Evolutionary conservation across 495 filamentous ascomycete genomes (phyloP).

Genomic region (Penicillium paxilli): DNA sequence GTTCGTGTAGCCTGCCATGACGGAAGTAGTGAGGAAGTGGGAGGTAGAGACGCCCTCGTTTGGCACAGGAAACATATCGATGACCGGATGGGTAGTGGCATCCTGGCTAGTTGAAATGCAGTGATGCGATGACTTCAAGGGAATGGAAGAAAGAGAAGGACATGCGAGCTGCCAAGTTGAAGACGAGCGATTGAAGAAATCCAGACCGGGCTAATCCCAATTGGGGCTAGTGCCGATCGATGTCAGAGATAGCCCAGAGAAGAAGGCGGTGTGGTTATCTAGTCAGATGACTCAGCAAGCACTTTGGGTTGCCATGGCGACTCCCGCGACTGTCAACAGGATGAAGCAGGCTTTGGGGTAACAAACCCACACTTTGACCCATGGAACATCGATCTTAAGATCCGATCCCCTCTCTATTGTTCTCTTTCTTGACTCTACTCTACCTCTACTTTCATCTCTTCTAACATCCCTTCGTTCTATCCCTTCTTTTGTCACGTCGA

Average conservation of each 20-base stretch:
- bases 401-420: slow-evolving; percentile 22
- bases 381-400: slow-evolving; percentile 24
- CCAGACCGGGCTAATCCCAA: slow-evolving; percentile 24
- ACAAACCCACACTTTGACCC: slow-evolving; percentile 28
- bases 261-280: background rate
- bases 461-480: slow-evolving; percentile 24
- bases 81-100: slow-evolving; percentile 34
- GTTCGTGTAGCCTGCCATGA: slow-evolving; percentile 39
- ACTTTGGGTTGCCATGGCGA: slow-evolving; percentile 37
- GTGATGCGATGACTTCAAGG: background rate
- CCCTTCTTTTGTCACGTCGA: slow-evolving; percentile 8
- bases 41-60: slow-evolving; percentile 24
- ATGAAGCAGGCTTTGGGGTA: slow-evolving; percentile 25
- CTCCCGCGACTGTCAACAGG: slow-evolving; percentile 37
- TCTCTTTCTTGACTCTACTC: background rate
- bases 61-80: slow-evolving; percentile 44
- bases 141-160: background rate
- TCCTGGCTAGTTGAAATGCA: slow-evolving; percentile 24
- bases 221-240: slow-evolving; percentile 32
- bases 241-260: background rate
- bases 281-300: background rate
- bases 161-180: no score
- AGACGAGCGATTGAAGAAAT: no score
- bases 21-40: slow-evolving; percentile 12
- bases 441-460: slow-evolving; percentile 14